Evolutionary conservation across 179 eudicot genomes (phyloP).

Genomic region (Sideroxylon spinosum): DNA sequence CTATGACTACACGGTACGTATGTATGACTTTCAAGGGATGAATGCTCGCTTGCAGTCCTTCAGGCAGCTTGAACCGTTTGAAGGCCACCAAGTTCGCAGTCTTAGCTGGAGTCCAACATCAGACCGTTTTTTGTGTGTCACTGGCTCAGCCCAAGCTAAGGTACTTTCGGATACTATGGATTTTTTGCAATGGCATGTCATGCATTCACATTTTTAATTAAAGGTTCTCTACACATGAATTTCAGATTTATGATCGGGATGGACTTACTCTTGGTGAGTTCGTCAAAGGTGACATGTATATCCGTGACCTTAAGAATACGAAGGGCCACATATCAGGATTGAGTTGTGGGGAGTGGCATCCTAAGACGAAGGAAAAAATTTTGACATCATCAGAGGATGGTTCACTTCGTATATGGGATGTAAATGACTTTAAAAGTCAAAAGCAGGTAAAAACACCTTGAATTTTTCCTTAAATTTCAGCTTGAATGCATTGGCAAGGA

Average conservation of each 20-base stretch:
- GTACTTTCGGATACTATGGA: constrained; percentile 28
- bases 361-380: constrained; percentile 71
- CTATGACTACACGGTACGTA: constrained; percentile 80
- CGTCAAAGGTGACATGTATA: constrained; percentile 96
- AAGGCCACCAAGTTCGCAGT: constrained; percentile 94
- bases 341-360: constrained; percentile 99
- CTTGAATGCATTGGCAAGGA: neutral
- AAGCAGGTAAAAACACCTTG: constrained; percentile 57
- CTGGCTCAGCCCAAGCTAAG: constrained; percentile 98
- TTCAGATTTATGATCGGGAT: constrained; percentile 92
- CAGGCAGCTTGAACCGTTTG: constrained; percentile 91
- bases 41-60: constrained; percentile 84
- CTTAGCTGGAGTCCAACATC: constrained; percentile 97
- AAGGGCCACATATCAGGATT: constrained; percentile 97
- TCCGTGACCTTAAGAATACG: constrained; percentile 95
- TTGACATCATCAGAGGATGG: constrained; percentile 98
- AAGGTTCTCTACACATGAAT: constrained; percentile 7
- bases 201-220: neutral
- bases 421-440: constrained; percentile 90
- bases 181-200: neutral
- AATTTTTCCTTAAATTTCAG: constrained; percentile 4
- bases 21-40: constrained; percentile 99
- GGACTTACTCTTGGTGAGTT: constrained; percentile 96
- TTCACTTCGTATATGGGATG: constrained; percentile 95
- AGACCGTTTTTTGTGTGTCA: constrained; percentile 84